Conservation (phyloP, 2,329 filamentous ascomycete species). For the Botryosphaeria dothidea region DNA sequence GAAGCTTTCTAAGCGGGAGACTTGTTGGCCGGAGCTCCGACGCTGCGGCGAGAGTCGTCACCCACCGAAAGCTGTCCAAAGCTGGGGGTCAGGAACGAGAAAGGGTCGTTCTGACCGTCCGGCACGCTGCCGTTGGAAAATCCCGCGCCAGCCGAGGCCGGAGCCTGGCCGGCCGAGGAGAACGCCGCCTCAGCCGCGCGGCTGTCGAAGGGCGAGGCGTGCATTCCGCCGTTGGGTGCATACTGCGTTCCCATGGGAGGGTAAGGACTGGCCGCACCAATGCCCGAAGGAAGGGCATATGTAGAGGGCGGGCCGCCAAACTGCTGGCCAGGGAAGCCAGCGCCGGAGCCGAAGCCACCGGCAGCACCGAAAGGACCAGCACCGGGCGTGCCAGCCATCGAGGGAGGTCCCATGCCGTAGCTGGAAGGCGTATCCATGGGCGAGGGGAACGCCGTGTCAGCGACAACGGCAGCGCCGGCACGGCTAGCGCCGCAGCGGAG, state of each 20-base stretch:
- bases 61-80: conserved; percentile 73
- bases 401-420: conserved; percentile 82
- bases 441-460: conserved; percentile 87
- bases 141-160: conserved; percentile 69
- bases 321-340: conserved; percentile 66
- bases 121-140: conserved; percentile 69
- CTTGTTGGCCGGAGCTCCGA: conserved; percentile 40
- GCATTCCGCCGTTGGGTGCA: conserved; percentile 72
- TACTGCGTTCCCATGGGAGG: conserved; percentile 81
- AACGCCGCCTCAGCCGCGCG: conserved; percentile 93
- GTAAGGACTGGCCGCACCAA: conserved; percentile 78
- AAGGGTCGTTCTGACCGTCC: conserved; percentile 70
- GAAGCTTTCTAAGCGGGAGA: conserved; percentile 37
- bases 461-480: conserved; percentile 89
- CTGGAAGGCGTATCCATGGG: conserved; percentile 83
- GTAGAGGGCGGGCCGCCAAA: conserved; percentile 86
- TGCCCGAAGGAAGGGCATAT: conserved; percentile 83
- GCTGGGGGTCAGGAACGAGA: conserved; percentile 75
- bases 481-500: conserved; percentile 94
- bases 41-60: conserved; percentile 51
- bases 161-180: conserved; percentile 81
- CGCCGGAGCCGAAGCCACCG: conserved; percentile 64
- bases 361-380: conserved; percentile 74
- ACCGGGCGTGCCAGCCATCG: conserved; percentile 72
- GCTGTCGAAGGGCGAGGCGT: conserved; percentile 88